A percentile compares a stretch with the other conserved stretches of the same genome.
Evolutionary conservation across 225 moss, liverwort and hornwort genomes (phyloP).

Genomic region (Sphagnum contortum): DNA sequence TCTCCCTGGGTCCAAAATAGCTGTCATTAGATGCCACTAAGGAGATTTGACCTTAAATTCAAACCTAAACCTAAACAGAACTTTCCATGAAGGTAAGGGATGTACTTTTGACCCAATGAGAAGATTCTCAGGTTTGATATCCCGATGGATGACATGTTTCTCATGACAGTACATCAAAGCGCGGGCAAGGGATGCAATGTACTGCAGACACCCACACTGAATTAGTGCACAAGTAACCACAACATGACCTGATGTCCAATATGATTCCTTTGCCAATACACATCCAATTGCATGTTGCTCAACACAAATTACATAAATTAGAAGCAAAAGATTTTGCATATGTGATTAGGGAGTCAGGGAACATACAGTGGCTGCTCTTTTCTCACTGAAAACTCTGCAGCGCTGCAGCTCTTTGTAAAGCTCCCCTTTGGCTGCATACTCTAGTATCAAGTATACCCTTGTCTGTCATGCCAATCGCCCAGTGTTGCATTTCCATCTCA

Average conservation of each 20-base stretch:
- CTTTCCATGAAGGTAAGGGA: not conserved
- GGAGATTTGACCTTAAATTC: not conserved
- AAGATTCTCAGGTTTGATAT: conserved; percentile 51
- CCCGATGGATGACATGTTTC: conserved; percentile 52
- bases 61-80: not conserved
- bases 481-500: not conserved
- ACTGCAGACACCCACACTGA: conserved; percentile 12
- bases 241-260: not conserved
- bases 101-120: conserved; percentile 36
- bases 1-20: conserved; percentile 46
- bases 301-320: too few species aligned
- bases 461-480: conserved; percentile 17
- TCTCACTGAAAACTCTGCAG: conserved; percentile 76
- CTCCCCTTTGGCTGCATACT: conserved; percentile 90
- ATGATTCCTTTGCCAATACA: too few species aligned
- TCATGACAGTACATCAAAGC: conserved; percentile 50
- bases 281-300: too few species aligned
- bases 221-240: not conserved
- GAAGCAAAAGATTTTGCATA: too few species aligned
- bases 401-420: conserved; percentile 92
- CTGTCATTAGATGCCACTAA: not conserved
- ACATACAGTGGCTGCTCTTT: conserved; percentile 69
- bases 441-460: conserved; percentile 81
- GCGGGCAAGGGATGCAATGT: conserved; percentile 42
- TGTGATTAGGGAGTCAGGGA: not conserved